Percentiles rank a stretch among this genome's conserved stretches.
These are phyloP conservation scores for Aspergillus arachidicola DNA, from an alignment of 2,329 filamentous ascomycete genomes.

Conservation along the genomic window DNA sequence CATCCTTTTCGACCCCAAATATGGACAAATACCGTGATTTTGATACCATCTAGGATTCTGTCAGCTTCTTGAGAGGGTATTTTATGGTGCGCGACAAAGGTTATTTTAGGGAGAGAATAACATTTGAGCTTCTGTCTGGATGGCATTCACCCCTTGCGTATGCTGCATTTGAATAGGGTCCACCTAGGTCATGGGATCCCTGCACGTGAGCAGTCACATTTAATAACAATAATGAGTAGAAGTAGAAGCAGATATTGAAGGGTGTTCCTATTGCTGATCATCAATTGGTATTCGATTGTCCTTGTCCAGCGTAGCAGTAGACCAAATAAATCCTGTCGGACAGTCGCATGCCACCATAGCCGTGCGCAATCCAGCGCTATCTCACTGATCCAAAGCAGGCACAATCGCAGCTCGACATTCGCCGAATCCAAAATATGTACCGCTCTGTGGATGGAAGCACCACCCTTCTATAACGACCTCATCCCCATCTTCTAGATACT, in stretches of 20 bases:
- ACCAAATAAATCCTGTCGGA: too few species aligned
- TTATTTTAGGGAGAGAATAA: background rate
- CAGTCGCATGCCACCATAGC: too few species aligned
- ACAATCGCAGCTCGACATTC: background rate
- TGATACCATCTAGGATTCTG: background rate
- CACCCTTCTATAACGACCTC: background rate
- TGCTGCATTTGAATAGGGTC: background rate
- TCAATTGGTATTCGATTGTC: too few species aligned
- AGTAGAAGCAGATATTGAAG: too few species aligned
- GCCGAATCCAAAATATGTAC: background rate
- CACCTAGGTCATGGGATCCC: background rate
- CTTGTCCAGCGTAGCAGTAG: too few species aligned
- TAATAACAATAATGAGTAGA: too few species aligned
- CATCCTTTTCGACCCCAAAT: background rate
- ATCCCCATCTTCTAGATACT: background rate
- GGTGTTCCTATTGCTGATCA: too few species aligned
- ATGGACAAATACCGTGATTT: background rate
- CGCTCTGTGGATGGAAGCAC: background rate
- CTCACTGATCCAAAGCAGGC: background rate
- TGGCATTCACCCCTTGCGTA: background rate
- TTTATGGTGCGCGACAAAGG: background rate
- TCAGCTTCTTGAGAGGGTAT: background rate
- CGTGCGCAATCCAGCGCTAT: too few species aligned
- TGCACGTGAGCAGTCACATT: background rate
- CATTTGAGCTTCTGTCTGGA: background rate